Evolutionary conservation across 257 asterid species (phyloP), one percentile per base, ranked within the genome.

Genomic region (Osmanthus fragrans): DNA sequence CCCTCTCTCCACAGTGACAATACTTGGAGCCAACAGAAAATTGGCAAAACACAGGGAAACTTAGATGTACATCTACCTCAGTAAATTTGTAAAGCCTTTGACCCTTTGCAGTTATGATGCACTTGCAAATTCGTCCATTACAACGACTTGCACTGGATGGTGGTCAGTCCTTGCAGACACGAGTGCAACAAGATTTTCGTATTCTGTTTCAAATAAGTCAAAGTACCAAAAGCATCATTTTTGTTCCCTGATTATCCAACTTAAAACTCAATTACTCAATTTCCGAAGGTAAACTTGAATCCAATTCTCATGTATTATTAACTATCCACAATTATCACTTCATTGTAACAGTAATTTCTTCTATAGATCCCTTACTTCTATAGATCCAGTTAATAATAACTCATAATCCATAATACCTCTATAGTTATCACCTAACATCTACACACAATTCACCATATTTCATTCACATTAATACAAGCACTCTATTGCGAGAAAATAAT

Each of bases 391-490:
- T 40, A 19, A 2, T 11, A 12, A 27, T 15, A 27, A 27, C 34
- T 63, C 9, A 7, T 21, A 10, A 63, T 71, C 63, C 64, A 39
- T 23, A 16, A 40, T 8, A 11, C 27, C 63, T 33, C 42, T 36
- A 66, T 72, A 42, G 18, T 29, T 72, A 74, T 58, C 76, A 29
- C 34, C 65, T 21, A 70, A 69, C 40, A 76, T 29, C 70, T 21
- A 40, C 36, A 45, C 32, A 37, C 15, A 58, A 68, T 60, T 18
- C 49, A 63, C 54, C 42, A 68, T 30, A 68, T 27, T 65, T 40
- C 39, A 63, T 71, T 30, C 42, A 76, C 56, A 63, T 42, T 34
- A 10, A 71, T 56, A 72, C 33, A 73, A 9, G 58, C 77, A 40
- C 54, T 79, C 7, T 63, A 27, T 37, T 54, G 71, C 73, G 13